Evolutionary conservation across 176 grass and related monocot genomes (phyloP).

Genomic region (Oryza nivara): DNA sequence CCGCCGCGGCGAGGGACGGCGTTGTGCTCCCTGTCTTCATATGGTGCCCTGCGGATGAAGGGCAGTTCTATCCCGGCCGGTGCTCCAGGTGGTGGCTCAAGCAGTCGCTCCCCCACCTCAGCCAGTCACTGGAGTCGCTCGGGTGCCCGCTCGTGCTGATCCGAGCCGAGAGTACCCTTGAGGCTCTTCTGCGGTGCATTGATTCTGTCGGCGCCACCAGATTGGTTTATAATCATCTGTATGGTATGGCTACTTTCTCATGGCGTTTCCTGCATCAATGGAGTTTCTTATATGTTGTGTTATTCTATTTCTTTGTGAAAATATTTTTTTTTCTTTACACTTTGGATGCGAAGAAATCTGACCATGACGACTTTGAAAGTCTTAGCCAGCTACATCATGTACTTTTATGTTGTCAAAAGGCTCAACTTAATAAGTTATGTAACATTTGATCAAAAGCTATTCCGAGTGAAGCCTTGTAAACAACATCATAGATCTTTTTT

Average conservation of each 20-base stretch:
- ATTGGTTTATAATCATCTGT: constrained; percentile 87
- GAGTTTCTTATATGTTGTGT: neutral
- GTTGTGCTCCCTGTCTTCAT: constrained; percentile 79
- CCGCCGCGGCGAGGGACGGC: constrained; percentile 58
- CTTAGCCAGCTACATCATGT: neutral
- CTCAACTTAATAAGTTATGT: neutral
- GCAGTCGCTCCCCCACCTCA: constrained; percentile 74
- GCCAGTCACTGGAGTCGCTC: constrained; percentile 61
- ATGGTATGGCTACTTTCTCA: constrained; percentile 53
- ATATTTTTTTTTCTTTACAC: neutral
- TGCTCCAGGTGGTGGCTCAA: constrained; percentile 96
- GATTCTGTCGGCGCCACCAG: constrained; percentile 58
- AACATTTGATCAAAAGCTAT: neutral
- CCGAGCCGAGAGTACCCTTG: constrained; percentile 59
- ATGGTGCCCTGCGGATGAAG: constrained; percentile 82
- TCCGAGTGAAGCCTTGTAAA: neutral
- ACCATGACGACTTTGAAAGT: neutral
- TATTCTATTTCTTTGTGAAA: neutral
- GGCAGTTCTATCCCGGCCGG: constrained; percentile 73
- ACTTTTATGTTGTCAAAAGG: neutral
- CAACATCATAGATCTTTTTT: neutral
- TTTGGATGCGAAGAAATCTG: neutral
- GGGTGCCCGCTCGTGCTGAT: constrained; percentile 76
- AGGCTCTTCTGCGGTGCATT: constrained; percentile 68
- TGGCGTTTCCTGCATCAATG: neutral